These are phyloP conservation scores for Asparagopsis taxiformis DNA, from an alignment of 31 red algal species.

Conservation along the genomic window DNA sequence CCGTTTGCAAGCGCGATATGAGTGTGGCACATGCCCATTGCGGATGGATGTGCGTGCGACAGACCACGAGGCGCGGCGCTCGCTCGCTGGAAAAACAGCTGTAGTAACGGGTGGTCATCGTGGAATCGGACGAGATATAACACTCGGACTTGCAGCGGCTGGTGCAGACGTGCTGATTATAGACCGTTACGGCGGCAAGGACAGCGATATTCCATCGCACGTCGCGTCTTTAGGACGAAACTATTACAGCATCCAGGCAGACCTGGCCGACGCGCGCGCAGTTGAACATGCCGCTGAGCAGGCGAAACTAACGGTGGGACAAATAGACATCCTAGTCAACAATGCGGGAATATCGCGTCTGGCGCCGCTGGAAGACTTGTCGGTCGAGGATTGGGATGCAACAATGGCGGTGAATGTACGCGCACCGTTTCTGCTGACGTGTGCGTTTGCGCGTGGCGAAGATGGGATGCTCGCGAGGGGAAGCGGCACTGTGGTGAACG, in stretches of 20 bases:
- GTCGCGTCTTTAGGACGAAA: slow-evolving; percentile 14
- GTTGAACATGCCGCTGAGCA: slow-evolving; percentile 18
- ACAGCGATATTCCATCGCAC: slow-evolving; percentile 19
- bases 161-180: slow-evolving; percentile 74
- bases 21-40: too few species aligned
- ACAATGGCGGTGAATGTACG: slow-evolving; percentile 85
- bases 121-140: slow-evolving; percentile 78
- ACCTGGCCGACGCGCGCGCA: slow-evolving; percentile 27
- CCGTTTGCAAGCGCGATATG: too few species aligned
- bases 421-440: slow-evolving; percentile 66
- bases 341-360: slow-evolving; percentile 65
- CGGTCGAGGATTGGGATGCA: slow-evolving; percentile 53
- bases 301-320: slow-evolving; percentile 16
- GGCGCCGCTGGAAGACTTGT: slow-evolving; percentile 27
- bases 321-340: slow-evolving; percentile 90
- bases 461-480: slow-evolving; percentile 65
- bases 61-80: not conserved
- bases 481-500: slow-evolving; percentile 71
- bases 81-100: slow-evolving; percentile 29
- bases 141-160: slow-evolving; percentile 24
- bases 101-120: slow-evolving; percentile 87
- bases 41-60: too few species aligned
- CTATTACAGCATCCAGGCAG: slow-evolving; percentile 22
- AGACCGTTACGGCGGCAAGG: slow-evolving; percentile 36
- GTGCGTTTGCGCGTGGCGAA: slow-evolving; percentile 11